phyloP scores from a whole-genome alignment of 805 yeast species.

The Wickerhamiella azyma region DNA sequence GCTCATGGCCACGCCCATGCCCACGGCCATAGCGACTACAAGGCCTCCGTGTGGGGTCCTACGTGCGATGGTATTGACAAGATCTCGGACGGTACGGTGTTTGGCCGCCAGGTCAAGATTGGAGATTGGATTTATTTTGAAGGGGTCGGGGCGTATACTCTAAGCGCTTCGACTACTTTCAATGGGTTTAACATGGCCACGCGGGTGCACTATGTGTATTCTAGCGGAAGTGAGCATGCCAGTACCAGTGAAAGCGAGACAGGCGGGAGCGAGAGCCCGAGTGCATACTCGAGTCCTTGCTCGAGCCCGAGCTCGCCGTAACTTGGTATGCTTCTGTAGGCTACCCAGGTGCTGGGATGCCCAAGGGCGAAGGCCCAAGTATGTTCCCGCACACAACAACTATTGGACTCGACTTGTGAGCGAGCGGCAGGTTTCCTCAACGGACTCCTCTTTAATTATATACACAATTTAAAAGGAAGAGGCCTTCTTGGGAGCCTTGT shows the following conservation, averaged over 20 bases:
- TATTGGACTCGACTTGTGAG: neutral
- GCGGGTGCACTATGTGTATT: conserved; percentile 48
- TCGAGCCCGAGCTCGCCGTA: neutral
- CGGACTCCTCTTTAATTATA: neutral
- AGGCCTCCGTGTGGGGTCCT: conserved; percentile 84
- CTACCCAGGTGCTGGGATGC: too few species aligned
- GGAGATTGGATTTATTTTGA: conserved; percentile 92
- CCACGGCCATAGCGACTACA: conserved; percentile 10
- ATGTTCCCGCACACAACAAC: too few species aligned
- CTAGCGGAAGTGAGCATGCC: too few species aligned
- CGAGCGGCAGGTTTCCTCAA: neutral
- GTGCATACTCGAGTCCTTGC: neutral
- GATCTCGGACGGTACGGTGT: conserved; percentile 38
- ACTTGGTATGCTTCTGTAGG: too few species aligned
- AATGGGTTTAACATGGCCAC: conserved; percentile 68
- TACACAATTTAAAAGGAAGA: neutral
- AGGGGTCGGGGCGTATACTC: conserved; percentile 80
- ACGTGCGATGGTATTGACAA: conserved; percentile 96
- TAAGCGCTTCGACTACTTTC: conserved; percentile 82
- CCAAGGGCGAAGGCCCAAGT: too few species aligned
- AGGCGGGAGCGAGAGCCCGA: too few species aligned
- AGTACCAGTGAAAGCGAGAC: too few species aligned
- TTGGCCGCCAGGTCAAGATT: conserved; percentile 49
- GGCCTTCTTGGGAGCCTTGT: conserved; percentile 9
- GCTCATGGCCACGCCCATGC: too few species aligned